Evolutionary conservation across 2,329 filamentous ascomycete genomes (phyloP), one percentile per base, ranked within the genome.

Genomic region (Alternaria solani): DNA sequence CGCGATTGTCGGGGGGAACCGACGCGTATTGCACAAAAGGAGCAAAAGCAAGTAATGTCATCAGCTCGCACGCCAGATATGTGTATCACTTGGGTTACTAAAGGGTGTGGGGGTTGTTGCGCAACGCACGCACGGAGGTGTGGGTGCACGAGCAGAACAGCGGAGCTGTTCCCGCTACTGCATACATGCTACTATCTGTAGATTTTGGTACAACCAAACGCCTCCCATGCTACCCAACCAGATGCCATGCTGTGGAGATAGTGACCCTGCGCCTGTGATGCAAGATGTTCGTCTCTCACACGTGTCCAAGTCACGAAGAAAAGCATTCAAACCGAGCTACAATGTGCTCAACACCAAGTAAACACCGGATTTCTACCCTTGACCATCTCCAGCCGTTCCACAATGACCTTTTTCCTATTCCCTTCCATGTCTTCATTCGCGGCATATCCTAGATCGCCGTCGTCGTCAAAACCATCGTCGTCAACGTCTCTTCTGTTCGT

Each of bases 291-390:
- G 25, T 54, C 25, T 41, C 26, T 38, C 39, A 28, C 34, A 42
- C 49, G 23, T 9, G 36, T 25, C 25, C 60, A 52, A 43, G 7
- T 11, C 32, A 26, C 20, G 20, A 48, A 38, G 14, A 38, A 49
- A 26, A 7, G 20, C 30, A 20, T 32, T 38, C 46, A 25, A 18
- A 38, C 14, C n/a, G n/a, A 44, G 26, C 32, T 20, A 39, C 20
- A 7, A 14, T 26, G 26, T 43, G 26, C 32, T 78, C 68, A 98
- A 83, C 95, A 99, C 92, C 95, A 99, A 44, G 92, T 97, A 80
- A 99, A 99, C 32, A 99, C 93, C 2, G 95, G 95, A 75, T 96
- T 96, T 77, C 91, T 91, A 75, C 89, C 92, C 85, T 98, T 98
- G 63, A 99, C 95, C 61, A 94, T 91, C 83, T 99, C 95, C 59